Conservation (phyloP, 331 rosid genomes). For the Phaseolus coccineus region DNA sequence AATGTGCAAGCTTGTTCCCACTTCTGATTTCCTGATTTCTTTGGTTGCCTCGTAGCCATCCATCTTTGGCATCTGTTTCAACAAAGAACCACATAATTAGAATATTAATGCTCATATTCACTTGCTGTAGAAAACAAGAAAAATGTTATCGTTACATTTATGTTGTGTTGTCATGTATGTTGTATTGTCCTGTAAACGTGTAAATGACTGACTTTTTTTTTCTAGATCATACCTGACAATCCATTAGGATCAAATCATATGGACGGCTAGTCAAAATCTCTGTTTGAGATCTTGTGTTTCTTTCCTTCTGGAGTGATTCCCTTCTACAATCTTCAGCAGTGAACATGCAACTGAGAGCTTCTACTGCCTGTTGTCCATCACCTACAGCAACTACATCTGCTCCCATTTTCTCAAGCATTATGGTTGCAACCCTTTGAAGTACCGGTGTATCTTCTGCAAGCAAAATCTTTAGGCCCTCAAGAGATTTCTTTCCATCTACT, state of each 20-base stretch:
- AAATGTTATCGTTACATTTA: not conserved
- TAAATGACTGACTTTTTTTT: too few relatives aligned
- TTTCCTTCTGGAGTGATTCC: constrained; percentile 55
- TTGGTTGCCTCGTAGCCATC: constrained; percentile 98
- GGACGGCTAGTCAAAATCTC: constrained; percentile 52
- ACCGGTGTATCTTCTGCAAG: constrained; percentile 98
- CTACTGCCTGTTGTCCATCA: constrained; percentile 93
- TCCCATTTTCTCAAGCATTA: constrained; percentile 99
- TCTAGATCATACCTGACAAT: constrained; percentile 77
- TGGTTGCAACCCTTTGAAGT: constrained; percentile 93
- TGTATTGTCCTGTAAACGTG: too few relatives aligned
- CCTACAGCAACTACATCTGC: constrained; percentile 86
- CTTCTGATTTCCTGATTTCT: constrained; percentile 89
- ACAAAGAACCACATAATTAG: constrained; percentile 30
- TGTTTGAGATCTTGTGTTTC: constrained; percentile 51
- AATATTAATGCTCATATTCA: constrained; percentile 18
- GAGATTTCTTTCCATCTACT: constrained; percentile 64
- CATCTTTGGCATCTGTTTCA: constrained; percentile 96
- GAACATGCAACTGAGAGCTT: constrained; percentile 65
- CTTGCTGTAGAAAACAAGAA: not conserved
- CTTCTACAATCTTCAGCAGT: constrained; percentile 54
- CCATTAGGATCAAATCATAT: constrained; percentile 94
- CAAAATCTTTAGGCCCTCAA: constrained; percentile 82
- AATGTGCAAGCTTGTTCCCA: constrained; percentile 69
- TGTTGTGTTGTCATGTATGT: too few relatives aligned